These are phyloP conservation scores for Taphrina wiesneri DNA, from an alignment of 1,139 yeast species.

Conservation along the genomic window DNA sequence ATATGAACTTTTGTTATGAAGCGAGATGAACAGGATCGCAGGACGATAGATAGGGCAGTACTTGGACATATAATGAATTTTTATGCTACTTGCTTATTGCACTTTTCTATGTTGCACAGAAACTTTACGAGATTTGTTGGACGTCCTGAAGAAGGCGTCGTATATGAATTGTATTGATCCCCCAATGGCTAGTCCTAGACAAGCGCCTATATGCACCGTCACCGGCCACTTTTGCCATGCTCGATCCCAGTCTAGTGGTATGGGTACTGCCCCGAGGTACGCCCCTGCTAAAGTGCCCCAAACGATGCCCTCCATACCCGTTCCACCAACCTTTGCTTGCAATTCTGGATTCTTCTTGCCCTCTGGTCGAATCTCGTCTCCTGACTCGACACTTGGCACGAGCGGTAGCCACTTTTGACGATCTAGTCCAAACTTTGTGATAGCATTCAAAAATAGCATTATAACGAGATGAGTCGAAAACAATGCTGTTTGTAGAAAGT, in stretches of 20 bases:
- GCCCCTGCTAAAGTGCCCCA: constrained; percentile 65
- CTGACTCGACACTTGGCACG: background rate
- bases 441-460: background rate
- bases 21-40: background rate
- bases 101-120: background rate
- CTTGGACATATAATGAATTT: background rate
- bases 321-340: background rate
- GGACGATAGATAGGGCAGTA: background rate
- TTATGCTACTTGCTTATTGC: background rate
- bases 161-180: background rate
- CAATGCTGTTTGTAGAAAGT: background rate
- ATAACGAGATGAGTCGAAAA: constrained; percentile 4
- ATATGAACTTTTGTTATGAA: no score
- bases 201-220: constrained; percentile 79
- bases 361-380: background rate
- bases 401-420: background rate
- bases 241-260: constrained; percentile 96
- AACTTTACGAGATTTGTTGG: background rate
- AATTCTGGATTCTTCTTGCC: background rate
- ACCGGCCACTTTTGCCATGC: constrained; percentile 99
- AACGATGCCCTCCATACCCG: constrained; percentile 11
- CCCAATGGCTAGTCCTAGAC: constrained; percentile 69
- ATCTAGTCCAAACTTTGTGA: background rate
- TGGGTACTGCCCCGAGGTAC: constrained; percentile 92
- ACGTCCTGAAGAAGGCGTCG: background rate